Conservation (phyloP, 1,139 yeast genomes). For the Wickerhamomyces sp. region DNA sequence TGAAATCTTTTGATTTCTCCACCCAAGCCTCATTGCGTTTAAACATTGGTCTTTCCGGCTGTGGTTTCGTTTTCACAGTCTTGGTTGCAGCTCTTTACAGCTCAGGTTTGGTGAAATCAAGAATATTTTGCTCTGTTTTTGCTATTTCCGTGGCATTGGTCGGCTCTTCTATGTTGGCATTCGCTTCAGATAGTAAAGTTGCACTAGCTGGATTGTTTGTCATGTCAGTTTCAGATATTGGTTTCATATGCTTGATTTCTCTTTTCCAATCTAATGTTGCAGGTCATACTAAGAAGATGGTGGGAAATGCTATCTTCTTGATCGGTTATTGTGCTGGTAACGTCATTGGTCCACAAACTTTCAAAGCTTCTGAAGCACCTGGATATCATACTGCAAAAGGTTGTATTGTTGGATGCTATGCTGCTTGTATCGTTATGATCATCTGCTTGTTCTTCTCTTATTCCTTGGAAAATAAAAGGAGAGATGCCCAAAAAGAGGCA, state of each 20-base stretch:
- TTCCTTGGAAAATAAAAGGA: conserved; percentile 26
- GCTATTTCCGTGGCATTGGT: conserved; percentile 35
- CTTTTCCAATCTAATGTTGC: conserved; percentile 29
- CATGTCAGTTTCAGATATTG: conserved; percentile 31
- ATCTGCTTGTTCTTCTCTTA: conserved; percentile 27
- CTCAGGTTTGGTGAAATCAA: conserved; percentile 38
- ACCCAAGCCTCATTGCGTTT: conserved; percentile 36
- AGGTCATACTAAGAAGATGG: conserved; percentile 32
- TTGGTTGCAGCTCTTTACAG: conserved; percentile 32
- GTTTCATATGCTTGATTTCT: conserved; percentile 31
- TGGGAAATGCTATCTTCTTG: conserved; percentile 40
- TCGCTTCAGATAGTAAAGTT: conserved; percentile 30
- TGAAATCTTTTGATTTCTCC: conserved; percentile 29
- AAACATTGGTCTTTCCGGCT: conserved; percentile 35
- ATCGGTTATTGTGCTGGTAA: conserved; percentile 49
- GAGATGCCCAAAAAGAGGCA: conserved; percentile 24
- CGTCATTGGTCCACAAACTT: conserved; percentile 45
- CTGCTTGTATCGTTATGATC: conserved; percentile 12
- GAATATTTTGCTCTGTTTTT: conserved; percentile 32
- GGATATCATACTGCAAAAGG: conserved; percentile 24
- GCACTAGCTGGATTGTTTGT: conserved; percentile 42
- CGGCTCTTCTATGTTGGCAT: conserved; percentile 47
- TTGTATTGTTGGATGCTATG: conserved; percentile 33
- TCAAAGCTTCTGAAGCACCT: conserved; percentile 38
- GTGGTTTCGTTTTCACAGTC: conserved; percentile 28